Evolutionary conservation across 1,139 yeast species (phyloP).

Genomic region (Pneumocystis sp.): DNA sequence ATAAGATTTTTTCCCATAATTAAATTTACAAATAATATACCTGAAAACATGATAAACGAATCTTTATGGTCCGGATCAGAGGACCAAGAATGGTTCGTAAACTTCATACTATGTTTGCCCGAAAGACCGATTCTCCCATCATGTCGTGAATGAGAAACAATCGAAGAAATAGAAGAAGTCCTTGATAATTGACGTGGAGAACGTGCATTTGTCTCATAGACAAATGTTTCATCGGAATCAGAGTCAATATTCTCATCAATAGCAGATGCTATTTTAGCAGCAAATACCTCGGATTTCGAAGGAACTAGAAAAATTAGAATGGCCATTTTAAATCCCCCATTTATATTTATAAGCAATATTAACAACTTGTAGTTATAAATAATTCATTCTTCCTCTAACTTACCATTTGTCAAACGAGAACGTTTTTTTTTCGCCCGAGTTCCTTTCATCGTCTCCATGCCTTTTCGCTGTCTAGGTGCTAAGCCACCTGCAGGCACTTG

Average conservation of each 20-base stretch:
- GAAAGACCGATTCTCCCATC: constrained; percentile 7
- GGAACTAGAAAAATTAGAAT: neutral
- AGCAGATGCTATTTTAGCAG: constrained; percentile 86
- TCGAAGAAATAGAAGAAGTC: neutral
- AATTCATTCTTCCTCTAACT: neutral
- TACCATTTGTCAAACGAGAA: neutral
- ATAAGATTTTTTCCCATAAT: neutral
- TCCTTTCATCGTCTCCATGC: neutral
- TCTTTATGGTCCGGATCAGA: neutral
- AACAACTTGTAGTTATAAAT: neutral
- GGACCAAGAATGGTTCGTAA: constrained; percentile 1
- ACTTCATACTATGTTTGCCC: constrained; percentile 12
- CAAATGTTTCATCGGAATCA: constrained; percentile 87
- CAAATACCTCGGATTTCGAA: constrained; percentile 78
- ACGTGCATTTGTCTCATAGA: constrained; percentile 48
- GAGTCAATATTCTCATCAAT: constrained; percentile 78
- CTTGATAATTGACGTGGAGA: neutral
- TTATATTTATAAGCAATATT: too few species aligned
- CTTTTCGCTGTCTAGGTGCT: neutral
- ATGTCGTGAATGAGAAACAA: neutral
- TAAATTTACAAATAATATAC: neutral
- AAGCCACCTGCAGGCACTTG: neutral
- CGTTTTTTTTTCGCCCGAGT: neutral
- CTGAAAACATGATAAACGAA: neutral
- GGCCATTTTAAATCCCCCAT: too few species aligned